phyloP scores from a whole-genome alignment of 176 grass and related monocot genomes.

The Oryza meridionalis region DNA sequence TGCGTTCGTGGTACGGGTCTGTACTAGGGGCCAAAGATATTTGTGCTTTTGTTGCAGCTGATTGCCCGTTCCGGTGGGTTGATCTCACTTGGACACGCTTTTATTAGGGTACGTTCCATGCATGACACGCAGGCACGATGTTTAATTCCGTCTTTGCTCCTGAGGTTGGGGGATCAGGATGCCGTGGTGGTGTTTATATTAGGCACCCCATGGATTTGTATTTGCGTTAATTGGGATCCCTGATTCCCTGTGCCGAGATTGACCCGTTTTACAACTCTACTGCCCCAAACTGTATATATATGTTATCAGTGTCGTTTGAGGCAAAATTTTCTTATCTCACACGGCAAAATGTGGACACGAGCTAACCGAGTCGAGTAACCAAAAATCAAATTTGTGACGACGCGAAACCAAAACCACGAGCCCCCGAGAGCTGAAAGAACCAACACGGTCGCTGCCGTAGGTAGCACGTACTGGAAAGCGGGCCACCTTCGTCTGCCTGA shows the following conservation, averaged over 20 bases:
- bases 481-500: neutral
- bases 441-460: neutral
- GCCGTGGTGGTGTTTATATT: neutral
- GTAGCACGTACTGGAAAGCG: neutral
- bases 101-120: neutral
- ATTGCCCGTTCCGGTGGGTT: neutral
- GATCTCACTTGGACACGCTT: neutral
- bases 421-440: neutral
- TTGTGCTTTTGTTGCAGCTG: constrained; percentile 49
- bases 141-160: neutral
- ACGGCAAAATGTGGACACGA: neutral
- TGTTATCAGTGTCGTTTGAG: neutral
- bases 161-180: neutral
- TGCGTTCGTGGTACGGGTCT: constrained; percentile 43
- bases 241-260: neutral
- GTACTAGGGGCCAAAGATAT: constrained; percentile 46
- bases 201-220: neutral
- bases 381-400: neutral
- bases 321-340: neutral
- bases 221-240: neutral
- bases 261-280: neutral
- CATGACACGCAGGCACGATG: neutral
- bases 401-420: neutral
- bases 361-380: neutral
- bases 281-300: neutral